Percentiles rank a stretch among this genome's conserved stretches.
These are phyloP conservation scores for Beta lomatogona DNA, from an alignment of 179 eudicot genomes.

Conservation along the genomic window DNA sequence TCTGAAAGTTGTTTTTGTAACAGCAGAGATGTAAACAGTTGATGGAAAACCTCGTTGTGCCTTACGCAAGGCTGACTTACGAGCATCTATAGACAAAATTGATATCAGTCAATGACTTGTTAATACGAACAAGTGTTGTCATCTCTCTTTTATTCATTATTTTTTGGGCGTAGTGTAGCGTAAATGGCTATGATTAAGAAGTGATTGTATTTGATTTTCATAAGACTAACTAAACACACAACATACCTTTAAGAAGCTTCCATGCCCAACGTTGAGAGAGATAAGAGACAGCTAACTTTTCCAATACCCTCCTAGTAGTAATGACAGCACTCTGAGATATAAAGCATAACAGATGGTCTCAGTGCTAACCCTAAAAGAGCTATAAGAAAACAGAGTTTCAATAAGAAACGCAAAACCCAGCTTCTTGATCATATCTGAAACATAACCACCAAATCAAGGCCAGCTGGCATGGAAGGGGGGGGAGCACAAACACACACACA, in stretches of 20 bases:
- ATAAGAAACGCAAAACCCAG: neutral
- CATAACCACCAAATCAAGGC: neutral
- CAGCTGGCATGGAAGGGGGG: neutral
- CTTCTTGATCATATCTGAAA: neutral
- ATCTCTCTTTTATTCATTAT: neutral
- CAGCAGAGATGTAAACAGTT: conserved; percentile 47
- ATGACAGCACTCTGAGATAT: conserved; percentile 67
- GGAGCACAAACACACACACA: neutral
- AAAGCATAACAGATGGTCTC: neutral
- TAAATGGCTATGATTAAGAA: neutral
- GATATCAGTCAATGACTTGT: neutral
- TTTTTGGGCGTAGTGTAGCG: neutral
- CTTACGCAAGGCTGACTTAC: conserved; percentile 87
- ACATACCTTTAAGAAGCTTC: conserved; percentile 95
- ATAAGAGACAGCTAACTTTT: conserved; percentile 77
- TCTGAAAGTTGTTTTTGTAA: conserved; percentile 79
- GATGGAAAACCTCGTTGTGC: conserved; percentile 74
- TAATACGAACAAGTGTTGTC: neutral
- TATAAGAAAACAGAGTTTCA: no score
- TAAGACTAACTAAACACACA: conserved; percentile 29
- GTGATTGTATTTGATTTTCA: neutral
- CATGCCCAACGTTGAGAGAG: conserved; percentile 90
- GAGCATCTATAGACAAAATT: conserved; percentile 60
- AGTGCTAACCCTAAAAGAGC: neutral
- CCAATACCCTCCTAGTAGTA: conserved; percentile 86